These are phyloP conservation scores for Trichophyton simii DNA, from an alignment of 2,329 filamentous ascomycete species.

Conservation along the genomic window DNA sequence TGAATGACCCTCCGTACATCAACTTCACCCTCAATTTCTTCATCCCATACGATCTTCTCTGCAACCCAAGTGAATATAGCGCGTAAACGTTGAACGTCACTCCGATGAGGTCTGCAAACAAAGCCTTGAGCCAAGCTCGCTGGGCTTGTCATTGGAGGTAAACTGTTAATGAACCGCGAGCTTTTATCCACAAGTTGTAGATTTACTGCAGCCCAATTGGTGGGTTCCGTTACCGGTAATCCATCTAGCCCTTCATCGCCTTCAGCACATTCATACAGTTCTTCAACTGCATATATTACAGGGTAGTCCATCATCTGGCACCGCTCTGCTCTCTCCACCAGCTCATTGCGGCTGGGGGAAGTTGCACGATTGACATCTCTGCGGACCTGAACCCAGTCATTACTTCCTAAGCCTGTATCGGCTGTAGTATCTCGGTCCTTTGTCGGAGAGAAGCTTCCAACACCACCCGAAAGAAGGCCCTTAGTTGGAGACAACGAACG, in stretches of 20 bases:
- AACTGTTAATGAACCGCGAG: slow-evolving; percentile 71
- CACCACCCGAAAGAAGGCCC: slow-evolving; percentile 34
- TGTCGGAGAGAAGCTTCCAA: slow-evolving; percentile 28
- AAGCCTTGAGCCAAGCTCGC: slow-evolving; percentile 77
- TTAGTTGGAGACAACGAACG: slow-evolving; percentile 38
- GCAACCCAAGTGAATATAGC: slow-evolving; percentile 96
- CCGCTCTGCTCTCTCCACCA: slow-evolving; percentile 68
- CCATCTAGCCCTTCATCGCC: slow-evolving; percentile 85
- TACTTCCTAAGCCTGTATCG: slow-evolving; percentile 55
- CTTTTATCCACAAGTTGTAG: slow-evolving; percentile 89
- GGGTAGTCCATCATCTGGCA: slow-evolving; percentile 92
- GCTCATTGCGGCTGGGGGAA: slow-evolving; percentile 78
- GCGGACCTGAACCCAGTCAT: slow-evolving; percentile 93
- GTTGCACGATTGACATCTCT: slow-evolving; percentile 93
- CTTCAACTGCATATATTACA: slow-evolving; percentile 77
- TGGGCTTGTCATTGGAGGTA: slow-evolving; percentile 71
- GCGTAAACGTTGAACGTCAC: slow-evolving; percentile 80
- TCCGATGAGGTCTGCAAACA: slow-evolving; percentile 85
- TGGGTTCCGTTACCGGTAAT: slow-evolving; percentile 65
- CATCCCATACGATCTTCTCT: slow-evolving; percentile 92
- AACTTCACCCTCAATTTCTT: slow-evolving; percentile 65
- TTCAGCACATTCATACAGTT: slow-evolving; percentile 70
- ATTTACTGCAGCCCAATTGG: slow-evolving; percentile 68
- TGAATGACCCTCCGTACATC: slow-evolving; percentile 77
- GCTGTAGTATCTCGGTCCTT: slow-evolving; percentile 40